Percentiles rank a stretch among this genome's conserved stretches.
Conservation (phyloP, 2,329 filamentous ascomycete genomes). For the Alternaria postmessia region DNA sequence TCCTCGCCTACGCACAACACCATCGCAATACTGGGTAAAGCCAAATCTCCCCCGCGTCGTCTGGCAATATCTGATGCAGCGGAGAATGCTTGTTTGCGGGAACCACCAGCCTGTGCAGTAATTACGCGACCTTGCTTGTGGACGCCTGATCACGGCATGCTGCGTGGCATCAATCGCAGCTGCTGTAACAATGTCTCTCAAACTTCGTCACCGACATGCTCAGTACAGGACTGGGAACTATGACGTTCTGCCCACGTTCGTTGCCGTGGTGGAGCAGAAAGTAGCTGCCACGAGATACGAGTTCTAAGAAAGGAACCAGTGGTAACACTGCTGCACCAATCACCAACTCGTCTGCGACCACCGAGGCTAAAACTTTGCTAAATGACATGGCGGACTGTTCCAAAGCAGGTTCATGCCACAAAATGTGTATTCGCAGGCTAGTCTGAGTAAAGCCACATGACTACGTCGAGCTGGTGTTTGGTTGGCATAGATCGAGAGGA, state of each 20-base stretch:
- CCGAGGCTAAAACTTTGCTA: slow-evolving; percentile 31
- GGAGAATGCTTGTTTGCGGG: slow-evolving; percentile 22
- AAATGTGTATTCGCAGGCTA: slow-evolving; percentile 37
- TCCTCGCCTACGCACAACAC: neutral
- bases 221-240: slow-evolving; percentile 29
- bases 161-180: neutral
- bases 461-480: slow-evolving; percentile 31
- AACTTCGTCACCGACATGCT: slow-evolving; percentile 13
- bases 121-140: slow-evolving; percentile 21
- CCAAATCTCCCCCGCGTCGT: slow-evolving; percentile 15
- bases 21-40: slow-evolving; percentile 20
- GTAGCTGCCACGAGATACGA: slow-evolving; percentile 43
- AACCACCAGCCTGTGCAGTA: neutral
- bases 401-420: slow-evolving; percentile 42
- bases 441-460: slow-evolving; percentile 28
- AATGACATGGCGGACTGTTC: slow-evolving; percentile 29
- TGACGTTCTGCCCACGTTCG: slow-evolving; percentile 12
- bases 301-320: slow-evolving; percentile 25
- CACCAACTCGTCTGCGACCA: slow-evolving; percentile 6
- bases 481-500: slow-evolving; percentile 8
- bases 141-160: slow-evolving; percentile 3
- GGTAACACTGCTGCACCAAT: slow-evolving; percentile 20
- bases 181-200: neutral
- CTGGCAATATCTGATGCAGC: slow-evolving; percentile 23
- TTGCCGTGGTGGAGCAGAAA: slow-evolving; percentile 22